Percentiles rank a stretch among this genome's conserved stretches.
Evolutionary conservation across 2,329 filamentous ascomycete species (phyloP).

Genomic region (Chaetomiaceae sp.): DNA sequence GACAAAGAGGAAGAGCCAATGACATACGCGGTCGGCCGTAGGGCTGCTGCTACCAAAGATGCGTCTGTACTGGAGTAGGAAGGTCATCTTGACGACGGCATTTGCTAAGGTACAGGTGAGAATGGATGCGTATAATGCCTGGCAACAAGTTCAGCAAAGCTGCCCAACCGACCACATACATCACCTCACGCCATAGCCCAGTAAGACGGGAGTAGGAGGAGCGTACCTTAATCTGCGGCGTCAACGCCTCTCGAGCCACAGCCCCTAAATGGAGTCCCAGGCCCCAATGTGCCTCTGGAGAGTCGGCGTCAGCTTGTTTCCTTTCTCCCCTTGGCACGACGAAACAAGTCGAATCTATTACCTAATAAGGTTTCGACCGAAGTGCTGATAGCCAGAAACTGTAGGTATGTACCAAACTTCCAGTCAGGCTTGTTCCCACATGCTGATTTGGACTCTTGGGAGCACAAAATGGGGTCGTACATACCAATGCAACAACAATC

Average conservation of each 20-base stretch:
- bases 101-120: slow-evolving; percentile 34
- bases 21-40: slow-evolving; percentile 25
- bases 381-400: background rate
- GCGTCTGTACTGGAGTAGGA: slow-evolving; percentile 35
- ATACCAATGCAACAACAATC: slow-evolving; percentile 27
- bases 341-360: background rate
- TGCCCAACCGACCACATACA: background rate
- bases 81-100: slow-evolving; percentile 35
- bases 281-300: slow-evolving; percentile 27
- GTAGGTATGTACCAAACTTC: background rate
- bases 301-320: background rate
- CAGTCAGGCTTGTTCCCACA: slow-evolving; percentile 14
- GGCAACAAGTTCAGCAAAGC: background rate
- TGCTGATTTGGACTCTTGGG: too few species aligned
- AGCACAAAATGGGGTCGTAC: slow-evolving; percentile 19
- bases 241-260: slow-evolving; percentile 18
- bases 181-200: background rate
- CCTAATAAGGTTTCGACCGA: background rate
- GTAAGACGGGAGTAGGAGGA: background rate
- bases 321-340: too few species aligned
- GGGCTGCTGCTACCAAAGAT: slow-evolving; percentile 31
- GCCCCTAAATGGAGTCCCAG: slow-evolving; percentile 29
- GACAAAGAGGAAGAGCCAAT: slow-evolving; percentile 28
- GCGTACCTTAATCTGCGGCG: slow-evolving; percentile 29
- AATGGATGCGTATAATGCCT: slow-evolving; percentile 34